phyloP scores from a whole-genome alignment of 2,329 filamentous ascomycete species.

The Incumbomyces delicatus region DNA sequence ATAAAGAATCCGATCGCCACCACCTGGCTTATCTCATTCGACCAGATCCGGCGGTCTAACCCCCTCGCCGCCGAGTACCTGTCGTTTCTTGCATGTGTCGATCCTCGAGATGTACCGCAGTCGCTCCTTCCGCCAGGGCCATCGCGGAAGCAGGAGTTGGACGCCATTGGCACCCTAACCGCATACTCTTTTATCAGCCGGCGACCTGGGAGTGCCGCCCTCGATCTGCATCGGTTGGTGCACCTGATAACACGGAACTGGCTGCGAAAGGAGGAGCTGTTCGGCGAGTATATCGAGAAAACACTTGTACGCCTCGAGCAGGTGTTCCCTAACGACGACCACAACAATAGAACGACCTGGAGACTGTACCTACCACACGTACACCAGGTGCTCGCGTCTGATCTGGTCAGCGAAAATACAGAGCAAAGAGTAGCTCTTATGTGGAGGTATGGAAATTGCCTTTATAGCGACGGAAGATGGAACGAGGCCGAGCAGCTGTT shows the following conservation, averaged over 20 bases:
- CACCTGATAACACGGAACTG: slow-evolving; percentile 27
- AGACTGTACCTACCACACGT: slow-evolving; percentile 26
- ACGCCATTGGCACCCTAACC: slow-evolving; percentile 26
- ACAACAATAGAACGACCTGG: slow-evolving; percentile 20
- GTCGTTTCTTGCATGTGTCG: slow-evolving; percentile 27
- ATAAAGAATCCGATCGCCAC: slow-evolving; percentile 26
- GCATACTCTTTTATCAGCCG: slow-evolving; percentile 26
- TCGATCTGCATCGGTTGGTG: slow-evolving; percentile 28
- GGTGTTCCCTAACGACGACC: slow-evolving; percentile 17
- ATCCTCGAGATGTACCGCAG: slow-evolving; percentile 24
- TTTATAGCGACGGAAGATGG: slow-evolving; percentile 62
- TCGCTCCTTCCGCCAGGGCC: slow-evolving; percentile 23
- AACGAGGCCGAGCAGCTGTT: slow-evolving; percentile 9
- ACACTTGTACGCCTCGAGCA: slow-evolving; percentile 17
- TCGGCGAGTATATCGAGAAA: slow-evolving; percentile 14
- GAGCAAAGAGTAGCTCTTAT: slow-evolving; percentile 8
- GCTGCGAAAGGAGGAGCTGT: slow-evolving; percentile 20
- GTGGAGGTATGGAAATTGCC: slow-evolving; percentile 16
- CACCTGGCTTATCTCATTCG: slow-evolving; percentile 31
- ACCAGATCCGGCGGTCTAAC: slow-evolving; percentile 25
- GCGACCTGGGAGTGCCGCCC: background rate
- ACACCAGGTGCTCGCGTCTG: slow-evolving; percentile 5
- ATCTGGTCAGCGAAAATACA: slow-evolving; percentile 4
- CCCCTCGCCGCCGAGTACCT: slow-evolving; percentile 27
- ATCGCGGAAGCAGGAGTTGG: slow-evolving; percentile 15